Percentiles rank a stretch among this genome's conserved stretches.
Evolutionary conservation across 306 rosid species (phyloP).

Genomic region (Ziziphus jujuba): DNA sequence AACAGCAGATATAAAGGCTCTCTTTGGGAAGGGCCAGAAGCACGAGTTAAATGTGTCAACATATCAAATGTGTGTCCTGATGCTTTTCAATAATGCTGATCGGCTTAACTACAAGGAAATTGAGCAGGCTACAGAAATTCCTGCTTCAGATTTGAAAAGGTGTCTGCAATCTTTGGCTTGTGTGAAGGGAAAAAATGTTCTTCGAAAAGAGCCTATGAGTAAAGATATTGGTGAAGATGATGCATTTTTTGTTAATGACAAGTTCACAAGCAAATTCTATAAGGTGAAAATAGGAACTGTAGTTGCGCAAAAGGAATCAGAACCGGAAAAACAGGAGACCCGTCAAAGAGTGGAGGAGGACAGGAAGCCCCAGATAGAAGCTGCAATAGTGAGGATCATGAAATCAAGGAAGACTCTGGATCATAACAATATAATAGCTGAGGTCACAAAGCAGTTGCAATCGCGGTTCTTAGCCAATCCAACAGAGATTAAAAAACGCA

Average conservation of each 20-base stretch:
- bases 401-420: conserved; percentile 71
- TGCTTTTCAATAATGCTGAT: conserved; percentile 75
- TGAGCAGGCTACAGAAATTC: conserved; percentile 81
- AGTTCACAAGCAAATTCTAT: conserved; percentile 64
- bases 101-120: conserved; percentile 70
- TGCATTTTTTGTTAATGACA: conserved; percentile 65
- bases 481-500: conserved; percentile 71
- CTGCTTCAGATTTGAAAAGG: conserved; percentile 66
- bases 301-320: conserved; percentile 78
- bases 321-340: conserved; percentile 83
- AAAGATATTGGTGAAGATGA: conserved; percentile 80
- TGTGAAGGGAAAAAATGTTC: conserved; percentile 83
- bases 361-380: conserved; percentile 83
- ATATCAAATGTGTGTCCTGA: conserved; percentile 82
- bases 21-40: conserved; percentile 75
- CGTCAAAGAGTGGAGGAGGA: conserved; percentile 86
- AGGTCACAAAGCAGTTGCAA: conserved; percentile 81
- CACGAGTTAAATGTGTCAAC: conserved; percentile 88
- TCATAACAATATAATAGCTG: conserved; percentile 78
- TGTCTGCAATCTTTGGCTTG: conserved; percentile 86
- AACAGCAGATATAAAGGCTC: conserved; percentile 76
- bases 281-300: conserved; percentile 89
- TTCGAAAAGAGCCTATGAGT: conserved; percentile 80
- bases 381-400: conserved; percentile 85
- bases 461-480: conserved; percentile 71